phyloP scores from a whole-genome alignment of 495 filamentous ascomycete species.

The Clohesyomyces aquaticus region DNA sequence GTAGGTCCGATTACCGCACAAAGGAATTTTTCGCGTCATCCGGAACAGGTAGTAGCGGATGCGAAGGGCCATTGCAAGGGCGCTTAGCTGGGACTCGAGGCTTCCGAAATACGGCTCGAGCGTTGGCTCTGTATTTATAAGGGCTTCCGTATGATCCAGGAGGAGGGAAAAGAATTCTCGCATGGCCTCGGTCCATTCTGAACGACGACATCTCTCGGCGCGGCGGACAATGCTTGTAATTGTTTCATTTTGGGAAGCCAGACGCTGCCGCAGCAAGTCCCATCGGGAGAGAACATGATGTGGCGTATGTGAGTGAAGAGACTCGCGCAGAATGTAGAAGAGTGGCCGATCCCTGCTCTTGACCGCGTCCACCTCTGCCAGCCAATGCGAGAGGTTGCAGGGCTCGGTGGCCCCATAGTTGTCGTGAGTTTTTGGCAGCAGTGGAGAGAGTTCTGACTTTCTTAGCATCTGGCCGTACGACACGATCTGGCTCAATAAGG shows the following conservation, averaged over 20 bases:
- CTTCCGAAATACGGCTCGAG: conserved; percentile 5
- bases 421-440: background rate
- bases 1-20: background rate
- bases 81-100: conserved; percentile 5
- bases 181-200: background rate
- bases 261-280: background rate
- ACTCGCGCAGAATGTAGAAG: conserved; percentile 6
- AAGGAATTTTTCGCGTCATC: background rate
- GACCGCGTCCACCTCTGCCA: background rate
- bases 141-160: conserved; percentile 7
- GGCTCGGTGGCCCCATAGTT: no score
- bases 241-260: background rate
- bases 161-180: conserved; percentile 5
- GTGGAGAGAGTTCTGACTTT: background rate
- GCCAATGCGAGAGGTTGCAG: background rate
- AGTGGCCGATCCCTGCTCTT: background rate
- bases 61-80: conserved; percentile 5
- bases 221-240: conserved; percentile 2
- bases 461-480: background rate
- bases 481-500: background rate
- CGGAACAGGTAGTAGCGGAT: conserved; percentile 11
- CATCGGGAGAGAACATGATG: background rate
- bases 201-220: background rate
- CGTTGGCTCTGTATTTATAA: background rate
- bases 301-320: conserved; percentile 2